Base-by-base conservation (phyloP, 2,329 filamentous ascomycete genomes). In the Fusarium longipes region DNA sequence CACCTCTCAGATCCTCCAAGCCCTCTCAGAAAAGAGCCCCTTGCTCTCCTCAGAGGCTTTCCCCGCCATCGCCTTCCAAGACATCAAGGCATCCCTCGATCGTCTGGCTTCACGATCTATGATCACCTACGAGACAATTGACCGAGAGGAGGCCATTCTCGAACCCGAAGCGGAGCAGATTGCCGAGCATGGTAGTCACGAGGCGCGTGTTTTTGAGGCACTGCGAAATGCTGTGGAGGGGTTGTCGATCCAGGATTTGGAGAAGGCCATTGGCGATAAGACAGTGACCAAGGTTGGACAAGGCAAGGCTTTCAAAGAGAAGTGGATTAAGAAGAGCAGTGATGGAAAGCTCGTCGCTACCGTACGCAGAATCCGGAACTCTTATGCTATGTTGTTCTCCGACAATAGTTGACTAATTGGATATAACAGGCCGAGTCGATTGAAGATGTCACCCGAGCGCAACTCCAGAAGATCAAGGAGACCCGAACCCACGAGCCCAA, bases 231-330 rank as follows among this genome's bases (percentile, higher is more conserved):
- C 91, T 29, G 77, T 93, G 68, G 93, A 95, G 75, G 94, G 93
- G 22, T 84, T 97, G 78, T 91, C 91, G 68, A 91, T 98, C 62
- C 82, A 86, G 68, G 92, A 95, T 70, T 82, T 94, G 57, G 86
- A 90, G 80, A 83, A 82, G 76, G 82, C 82, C 54, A 89, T 95
- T 68, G 91, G 91, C 56, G 88, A 91, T 78, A 92, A 92, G 78
- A 89, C 82, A 45, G 90, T 87, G 42, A 85, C 90, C 48, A 95
- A 93, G 81, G 84, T 97, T 63, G 96, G 96, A n/a, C 91, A 96
- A 77, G 93, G 93, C 73, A 97, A 96, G 82, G 95, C 95, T 32
- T 97, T 98, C 83, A 96, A 87, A 76, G 86, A 89, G 78, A 90
- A 89, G 76, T 91, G 89, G 89, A 90, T 91, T 65, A 77, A 80